Evolutionary conservation across 2,329 filamentous ascomycete species (phyloP).

Genomic region (Proliferodiscus dingleyae): DNA sequence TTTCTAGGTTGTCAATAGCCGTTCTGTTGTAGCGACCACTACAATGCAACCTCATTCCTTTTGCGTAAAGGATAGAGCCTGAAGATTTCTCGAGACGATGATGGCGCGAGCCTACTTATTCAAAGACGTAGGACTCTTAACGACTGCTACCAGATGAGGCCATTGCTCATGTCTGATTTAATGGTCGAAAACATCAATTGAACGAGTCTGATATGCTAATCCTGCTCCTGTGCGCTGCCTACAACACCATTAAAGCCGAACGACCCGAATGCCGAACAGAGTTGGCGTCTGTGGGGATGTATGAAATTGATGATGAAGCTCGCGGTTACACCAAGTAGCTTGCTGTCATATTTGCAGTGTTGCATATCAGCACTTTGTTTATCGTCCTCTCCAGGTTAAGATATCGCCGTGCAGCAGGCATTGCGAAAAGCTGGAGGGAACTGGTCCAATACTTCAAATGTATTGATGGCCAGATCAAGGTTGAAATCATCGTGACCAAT

Average conservation of each 20-base stretch:
- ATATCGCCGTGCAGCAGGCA: conserved; percentile 7
- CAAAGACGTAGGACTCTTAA: conserved; percentile 26
- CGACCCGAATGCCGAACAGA: conserved; percentile 29
- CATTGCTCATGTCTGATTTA: conserved; percentile 2
- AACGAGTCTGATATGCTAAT: conserved; percentile 17
- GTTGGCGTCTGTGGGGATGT: conserved; percentile 18
- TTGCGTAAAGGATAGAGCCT: conserved; percentile 12
- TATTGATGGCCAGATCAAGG: conserved; percentile 17
- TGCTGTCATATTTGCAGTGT: conserved; percentile 9
- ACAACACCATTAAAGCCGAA: conserved; percentile 29
- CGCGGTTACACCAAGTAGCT: not conserved
- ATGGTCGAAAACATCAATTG: conserved; percentile 23
- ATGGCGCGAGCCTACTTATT: conserved; percentile 28
- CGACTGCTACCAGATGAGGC: conserved; percentile 1
- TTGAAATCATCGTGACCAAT: conserved; percentile 19
- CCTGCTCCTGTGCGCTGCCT: conserved; percentile 26
- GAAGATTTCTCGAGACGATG: conserved; percentile 12
- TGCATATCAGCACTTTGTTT: conserved; percentile 13
- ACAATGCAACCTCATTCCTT: conserved; percentile 15
- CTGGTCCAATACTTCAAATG: too few relatives aligned
- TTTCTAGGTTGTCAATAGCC: conserved; percentile 13
- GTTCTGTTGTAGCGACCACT: conserved; percentile 7
- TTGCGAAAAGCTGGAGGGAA: conserved; percentile 10
- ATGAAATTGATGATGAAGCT: conserved; percentile 6
- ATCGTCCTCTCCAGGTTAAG: conserved; percentile 11